Evolutionary conservation across 345 rosid species (phyloP).

Genomic region (Acer yangbiense): DNA sequence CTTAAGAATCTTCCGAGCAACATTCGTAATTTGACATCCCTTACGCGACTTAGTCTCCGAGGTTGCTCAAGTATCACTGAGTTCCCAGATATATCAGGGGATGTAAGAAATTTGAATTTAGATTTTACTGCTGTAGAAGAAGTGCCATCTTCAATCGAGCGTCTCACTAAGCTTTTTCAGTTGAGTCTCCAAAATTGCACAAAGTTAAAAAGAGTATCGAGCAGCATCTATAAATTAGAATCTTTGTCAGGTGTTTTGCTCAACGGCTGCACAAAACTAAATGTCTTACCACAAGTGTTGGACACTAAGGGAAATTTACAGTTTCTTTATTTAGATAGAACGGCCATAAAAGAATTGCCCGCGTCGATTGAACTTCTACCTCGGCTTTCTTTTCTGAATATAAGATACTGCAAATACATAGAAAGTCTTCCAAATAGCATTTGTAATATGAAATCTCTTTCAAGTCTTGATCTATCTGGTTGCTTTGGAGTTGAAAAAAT

Average conservation of each 20-base stretch:
- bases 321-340: neutral
- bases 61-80: constrained; percentile 17
- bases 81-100: constrained; percentile 15
- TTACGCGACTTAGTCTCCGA: neutral
- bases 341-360: constrained; percentile 21
- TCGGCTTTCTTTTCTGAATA: neutral
- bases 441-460: constrained; percentile 5
- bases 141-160: constrained; percentile 16
- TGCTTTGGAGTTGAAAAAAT: neutral
- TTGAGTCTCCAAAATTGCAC: constrained; percentile 24
- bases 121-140: constrained; percentile 12
- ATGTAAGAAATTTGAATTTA: neutral
- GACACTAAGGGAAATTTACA: neutral
- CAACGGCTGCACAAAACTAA: neutral
- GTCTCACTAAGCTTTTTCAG: neutral
- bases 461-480: neutral
- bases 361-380: constrained; percentile 10
- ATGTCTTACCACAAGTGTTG: neutral
- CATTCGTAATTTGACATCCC: constrained; percentile 12
- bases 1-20: constrained; percentile 17
- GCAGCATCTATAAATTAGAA: constrained; percentile 4
- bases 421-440: constrained; percentile 9
- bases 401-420: constrained; percentile 6
- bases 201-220: neutral
- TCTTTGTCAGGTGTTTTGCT: neutral